phyloP scores from a whole-genome alignment of 805 yeast species.

The Ogataea paradorogensis region DNA sequence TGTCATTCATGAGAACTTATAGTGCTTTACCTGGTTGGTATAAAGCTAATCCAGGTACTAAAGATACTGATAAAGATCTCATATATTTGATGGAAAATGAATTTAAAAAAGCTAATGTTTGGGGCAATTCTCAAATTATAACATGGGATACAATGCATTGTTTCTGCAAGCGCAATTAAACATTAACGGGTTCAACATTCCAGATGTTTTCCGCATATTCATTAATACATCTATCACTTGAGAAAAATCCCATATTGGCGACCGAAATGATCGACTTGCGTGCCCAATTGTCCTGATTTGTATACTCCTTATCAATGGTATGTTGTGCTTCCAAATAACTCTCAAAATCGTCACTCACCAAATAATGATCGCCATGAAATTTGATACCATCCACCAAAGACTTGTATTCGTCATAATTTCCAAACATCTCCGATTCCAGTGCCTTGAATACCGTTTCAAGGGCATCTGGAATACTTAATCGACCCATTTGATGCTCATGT shows the following conservation, averaged over 20 bases:
- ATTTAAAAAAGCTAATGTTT: conserved; percentile 30
- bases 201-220: conserved; percentile 92
- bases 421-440: conserved; percentile 69
- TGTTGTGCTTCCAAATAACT: conserved; percentile 80
- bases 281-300: conserved; percentile 65
- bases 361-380: conserved; percentile 77
- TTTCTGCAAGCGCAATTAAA: conserved; percentile 36
- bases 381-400: conserved; percentile 67
- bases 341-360: conserved; percentile 87
- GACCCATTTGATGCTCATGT: conserved; percentile 64
- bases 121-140: conserved; percentile 43
- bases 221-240: conserved; percentile 85
- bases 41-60: conserved; percentile 12
- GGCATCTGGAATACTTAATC: conserved; percentile 55
- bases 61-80: conserved; percentile 21
- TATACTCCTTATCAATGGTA: conserved; percentile 68
- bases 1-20: conserved; percentile 24
- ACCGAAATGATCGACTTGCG: conserved; percentile 74
- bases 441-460: conserved; percentile 61
- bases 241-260: conserved; percentile 91
- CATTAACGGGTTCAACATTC: conserved; percentile 71
- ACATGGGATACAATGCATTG: conserved; percentile 57
- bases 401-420: conserved; percentile 61
- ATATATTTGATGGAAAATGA: conserved; percentile 21
- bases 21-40: conserved; percentile 29